Evolutionary conservation across 2,329 filamentous ascomycete species (phyloP).

Genomic region (Chrysoporthe cubensis): DNA sequence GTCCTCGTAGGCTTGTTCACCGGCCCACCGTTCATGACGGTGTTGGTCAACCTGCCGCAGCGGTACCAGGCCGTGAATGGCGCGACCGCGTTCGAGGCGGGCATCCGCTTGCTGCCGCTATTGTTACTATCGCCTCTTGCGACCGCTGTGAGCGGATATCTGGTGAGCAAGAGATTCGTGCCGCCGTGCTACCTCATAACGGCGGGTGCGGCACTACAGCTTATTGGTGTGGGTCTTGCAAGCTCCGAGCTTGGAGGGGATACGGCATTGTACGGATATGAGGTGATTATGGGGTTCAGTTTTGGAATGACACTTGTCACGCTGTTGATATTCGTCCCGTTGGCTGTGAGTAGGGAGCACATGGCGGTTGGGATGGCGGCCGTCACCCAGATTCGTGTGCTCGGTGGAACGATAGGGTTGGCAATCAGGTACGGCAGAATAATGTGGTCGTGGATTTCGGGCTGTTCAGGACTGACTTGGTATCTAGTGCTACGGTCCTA

Average conservation of each 20-base stretch:
- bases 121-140: constrained; percentile 40
- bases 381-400: constrained; percentile 43
- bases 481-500: constrained; percentile 31
- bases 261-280: constrained; percentile 38
- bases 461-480: constrained; percentile 17
- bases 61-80: constrained; percentile 41
- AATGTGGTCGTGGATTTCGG: constrained; percentile 7
- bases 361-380: constrained; percentile 42
- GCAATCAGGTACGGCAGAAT: not conserved
- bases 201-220: constrained; percentile 36
- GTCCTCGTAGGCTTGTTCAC: constrained; percentile 39
- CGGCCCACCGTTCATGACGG: constrained; percentile 41
- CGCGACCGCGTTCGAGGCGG: constrained; percentile 36
- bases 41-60: constrained; percentile 43
- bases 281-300: constrained; percentile 43
- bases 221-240: constrained; percentile 40
- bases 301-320: constrained; percentile 41
- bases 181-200: constrained; percentile 39
- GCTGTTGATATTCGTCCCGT: constrained; percentile 37
- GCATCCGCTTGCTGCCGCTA: constrained; percentile 40
- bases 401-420: constrained; percentile 27
- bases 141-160: constrained; percentile 36
- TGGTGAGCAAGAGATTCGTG: constrained; percentile 35
- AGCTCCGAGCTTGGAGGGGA: constrained; percentile 32
- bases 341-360: constrained; percentile 38